Evolutionary conservation across 106 monocot species (phyloP), one percentile per base, ranked within the genome.

Genomic region (Agapanthus africanus): DNA sequence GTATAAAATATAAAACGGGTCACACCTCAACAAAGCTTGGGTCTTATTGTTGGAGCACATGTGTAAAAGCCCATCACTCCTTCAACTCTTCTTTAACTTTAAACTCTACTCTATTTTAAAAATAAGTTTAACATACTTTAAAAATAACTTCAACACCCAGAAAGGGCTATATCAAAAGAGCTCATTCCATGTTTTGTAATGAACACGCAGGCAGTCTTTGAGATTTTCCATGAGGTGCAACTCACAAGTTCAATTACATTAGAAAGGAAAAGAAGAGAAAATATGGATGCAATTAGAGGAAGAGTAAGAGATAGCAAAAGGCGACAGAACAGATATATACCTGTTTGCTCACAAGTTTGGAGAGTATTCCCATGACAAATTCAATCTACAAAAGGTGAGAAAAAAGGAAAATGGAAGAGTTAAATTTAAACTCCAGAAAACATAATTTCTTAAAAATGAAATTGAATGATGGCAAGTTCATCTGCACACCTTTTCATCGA

Each of bases 361-460:
- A 87, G 15, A 92, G 84, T 59, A 99, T 84, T 57, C 71, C 88
- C 97, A 97, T 95, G 10, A 91, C 85, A 83, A 83, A 91, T 82
- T 88, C 91, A 80, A 95, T 88, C 95, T 95, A 78, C 62, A 76
- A 15, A 42, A 27, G 37, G 11, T 2, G 2, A 42, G 19, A 76
- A 15, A 42, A 27, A 46, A 14, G 4, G 2, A 42, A 27, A n/a
- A 28, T 32, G 37, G n/a, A 35, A 49, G 0, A 54, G 21, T 41
- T 10, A 61, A 46, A 25, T 46, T 0, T 4, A 70, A 42, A 50
- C 16, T 7, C 27, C 9, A 37, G 36, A 21, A 37, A 34, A 13
- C 63, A 63, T 63, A 31, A 35, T 63, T 36, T 37, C 8, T 18
- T 2, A 15, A 15, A 13, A 32, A 13, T 14, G n/a, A 54, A 63